These are phyloP conservation scores for Venturiaceae sp. DNA, from an alignment of 2,329 filamentous ascomycete species.

Conservation along the genomic window DNA sequence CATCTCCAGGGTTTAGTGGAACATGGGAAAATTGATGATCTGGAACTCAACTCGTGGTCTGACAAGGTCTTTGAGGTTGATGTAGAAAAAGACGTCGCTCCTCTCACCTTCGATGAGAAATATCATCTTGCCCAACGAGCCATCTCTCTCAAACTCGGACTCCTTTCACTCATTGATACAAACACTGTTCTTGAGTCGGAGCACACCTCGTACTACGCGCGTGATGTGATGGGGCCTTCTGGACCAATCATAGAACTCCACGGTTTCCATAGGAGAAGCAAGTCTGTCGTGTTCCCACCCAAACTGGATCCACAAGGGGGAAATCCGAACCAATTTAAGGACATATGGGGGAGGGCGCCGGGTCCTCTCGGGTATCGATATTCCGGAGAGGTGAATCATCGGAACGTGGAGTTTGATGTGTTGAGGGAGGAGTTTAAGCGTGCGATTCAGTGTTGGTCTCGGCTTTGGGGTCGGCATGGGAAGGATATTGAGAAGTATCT, in stretches of 20 bases:
- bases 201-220: background rate
- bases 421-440: background rate
- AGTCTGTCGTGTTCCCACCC: no score
- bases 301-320: no score
- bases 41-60: background rate
- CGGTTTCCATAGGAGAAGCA: no score
- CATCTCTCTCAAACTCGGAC: background rate
- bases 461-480: background rate
- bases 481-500: background rate
- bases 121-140: background rate
- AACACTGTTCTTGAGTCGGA: background rate
- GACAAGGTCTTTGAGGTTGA: background rate
- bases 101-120: background rate
- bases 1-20: background rate
- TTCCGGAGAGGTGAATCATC: background rate
- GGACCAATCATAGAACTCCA: background rate
- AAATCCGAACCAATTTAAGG: no score
- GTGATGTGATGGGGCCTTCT: background rate
- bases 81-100: background rate
- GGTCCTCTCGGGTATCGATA: background rate
- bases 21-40: background rate
- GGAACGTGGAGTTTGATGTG: background rate
- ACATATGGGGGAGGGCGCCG: no score
- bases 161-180: background rate
- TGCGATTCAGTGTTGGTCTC: background rate